A percentile compares a stretch with the other conserved stretches of the same genome.
Conservation (phyloP, 2,329 filamentous ascomycete genomes). For the Pseudogymnoascus sp. region DNA sequence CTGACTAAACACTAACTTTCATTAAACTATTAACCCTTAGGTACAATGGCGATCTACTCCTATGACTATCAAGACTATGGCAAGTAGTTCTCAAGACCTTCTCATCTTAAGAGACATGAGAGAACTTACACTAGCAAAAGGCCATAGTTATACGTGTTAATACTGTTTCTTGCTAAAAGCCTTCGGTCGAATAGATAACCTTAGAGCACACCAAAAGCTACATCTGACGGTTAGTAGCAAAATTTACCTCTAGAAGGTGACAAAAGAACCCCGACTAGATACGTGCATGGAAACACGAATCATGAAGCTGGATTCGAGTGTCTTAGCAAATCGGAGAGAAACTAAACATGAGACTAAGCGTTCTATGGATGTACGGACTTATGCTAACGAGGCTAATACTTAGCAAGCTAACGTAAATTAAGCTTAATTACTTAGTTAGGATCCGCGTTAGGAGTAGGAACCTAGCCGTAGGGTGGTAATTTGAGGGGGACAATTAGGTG, state of each 20-base stretch:
- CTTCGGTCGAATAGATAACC: too few relatives aligned
- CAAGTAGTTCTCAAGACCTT: background rate
- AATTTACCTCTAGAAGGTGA: background rate
- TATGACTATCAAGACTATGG: background rate
- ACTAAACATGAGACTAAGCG: background rate
- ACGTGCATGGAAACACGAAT: background rate
- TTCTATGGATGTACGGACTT: background rate
- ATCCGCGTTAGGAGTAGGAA: background rate
- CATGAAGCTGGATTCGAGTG: background rate
- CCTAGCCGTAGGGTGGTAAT: background rate
- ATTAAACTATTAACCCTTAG: background rate
- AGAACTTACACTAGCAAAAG: background rate
- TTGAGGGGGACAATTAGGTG: background rate
- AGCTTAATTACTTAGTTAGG: background rate
- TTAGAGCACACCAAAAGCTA: too few relatives aligned
- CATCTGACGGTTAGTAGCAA: background rate
- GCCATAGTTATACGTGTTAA: background rate
- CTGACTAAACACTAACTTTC: background rate
- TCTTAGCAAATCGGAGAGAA: background rate
- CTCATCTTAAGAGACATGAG: background rate
- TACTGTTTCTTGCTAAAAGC: background rate
- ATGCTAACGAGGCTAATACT: background rate
- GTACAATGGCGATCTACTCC: background rate
- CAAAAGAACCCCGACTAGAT: background rate
- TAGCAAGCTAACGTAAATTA: background rate